Base-by-base conservation (phyloP, 371 early-diverging fungal species). In the Mortierella sp. region DNA sequence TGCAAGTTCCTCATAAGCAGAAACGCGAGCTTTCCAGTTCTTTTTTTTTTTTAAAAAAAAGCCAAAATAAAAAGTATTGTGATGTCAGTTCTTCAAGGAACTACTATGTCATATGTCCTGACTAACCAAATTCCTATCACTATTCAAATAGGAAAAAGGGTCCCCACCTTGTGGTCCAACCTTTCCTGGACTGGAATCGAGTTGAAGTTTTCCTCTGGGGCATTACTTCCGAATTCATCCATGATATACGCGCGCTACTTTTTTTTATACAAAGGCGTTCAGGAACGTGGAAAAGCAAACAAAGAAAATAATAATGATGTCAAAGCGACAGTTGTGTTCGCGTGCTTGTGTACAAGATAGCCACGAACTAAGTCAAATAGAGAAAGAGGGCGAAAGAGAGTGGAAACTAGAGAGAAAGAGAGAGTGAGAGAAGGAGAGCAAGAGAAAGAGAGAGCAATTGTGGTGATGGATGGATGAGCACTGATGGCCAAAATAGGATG, bases 1-100 rank as follows among this genome's bases (percentile, higher is more conserved):
- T 24, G 91, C 87, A 32, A 97, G 86, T 66, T 96, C 96, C 47
- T 93, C 93, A 85, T 96, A 98, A 18, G 94, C 98, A 28, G 87
- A 89, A 60, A 93, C 87, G 71, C 98, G 93, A 30, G 96, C 98
- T 84, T 98, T 98, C 98, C 98, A 98, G 49, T 90, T 83, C 97
- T 97, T 83, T 35, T 39, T 62, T 72, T 40, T 58, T 68, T 63
- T 62, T 66, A 5, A 32, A 62, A 72, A n/a, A 70, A 45, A 39
- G 58, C 55, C 22, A 73, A 66, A 61, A 26, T 37, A 12, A 71
- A 32, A 30, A n/a, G 24, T 20, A 55, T 24, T n/a, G 20, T 16
- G 30, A 35, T 61, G 49, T 61, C 20, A 62, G 49, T 51, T 16
- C 26, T 40, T 30, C 40, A 24, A 59, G 47, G 43, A 57, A 57